These are phyloP conservation scores for Komagataella mondaviorum DNA, from an alignment of 805 yeast genomes.

Conservation along the genomic window DNA sequence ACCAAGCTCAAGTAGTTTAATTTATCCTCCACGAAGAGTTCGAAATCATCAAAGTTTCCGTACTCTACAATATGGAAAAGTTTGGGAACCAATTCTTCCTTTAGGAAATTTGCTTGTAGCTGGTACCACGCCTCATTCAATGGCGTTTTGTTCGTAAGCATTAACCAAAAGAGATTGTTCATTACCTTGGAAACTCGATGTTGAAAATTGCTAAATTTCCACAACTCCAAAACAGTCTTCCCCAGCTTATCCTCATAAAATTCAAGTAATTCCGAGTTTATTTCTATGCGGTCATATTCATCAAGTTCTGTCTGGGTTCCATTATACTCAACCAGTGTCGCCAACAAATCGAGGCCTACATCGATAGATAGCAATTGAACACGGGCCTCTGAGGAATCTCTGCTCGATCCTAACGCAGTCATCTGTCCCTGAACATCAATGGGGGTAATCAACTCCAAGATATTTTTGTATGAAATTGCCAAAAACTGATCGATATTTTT, in stretches of 20 bases:
- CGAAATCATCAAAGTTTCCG: slow-evolving; percentile 1
- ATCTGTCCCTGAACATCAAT: not conserved
- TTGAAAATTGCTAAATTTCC: slow-evolving; percentile 26
- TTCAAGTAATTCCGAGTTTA: slow-evolving; percentile 13
- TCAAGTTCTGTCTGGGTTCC: slow-evolving; percentile 7
- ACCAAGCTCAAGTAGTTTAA: slow-evolving; percentile 20
- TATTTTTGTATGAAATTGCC: slow-evolving; percentile 9
- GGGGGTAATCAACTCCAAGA: slow-evolving; percentile 3
- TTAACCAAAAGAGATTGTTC: slow-evolving; percentile 62
- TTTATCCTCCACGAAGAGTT: slow-evolving; percentile 9
- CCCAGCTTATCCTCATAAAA: slow-evolving; percentile 6
- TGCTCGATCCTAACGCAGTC: not conserved
- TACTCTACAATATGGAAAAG: slow-evolving; percentile 19
- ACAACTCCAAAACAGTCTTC: slow-evolving; percentile 24
- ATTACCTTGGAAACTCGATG: slow-evolving; percentile 33
- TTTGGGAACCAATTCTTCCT: slow-evolving; percentile 24
- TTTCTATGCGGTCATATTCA: slow-evolving; percentile 2
- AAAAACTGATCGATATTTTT: slow-evolving; percentile 11
- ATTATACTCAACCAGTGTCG: slow-evolving; percentile 55
- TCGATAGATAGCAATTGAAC: slow-evolving; percentile 52
- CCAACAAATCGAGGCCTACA: slow-evolving; percentile 57
- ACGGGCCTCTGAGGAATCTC: slow-evolving; percentile 20
- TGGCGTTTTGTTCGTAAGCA: slow-evolving; percentile 7
- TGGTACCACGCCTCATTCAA: not conserved
- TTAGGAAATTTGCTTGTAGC: slow-evolving; percentile 17